Evolutionary conservation across 1,284 basidiomycete species (phyloP).

Genomic region (Rhodotorula sp.): DNA sequence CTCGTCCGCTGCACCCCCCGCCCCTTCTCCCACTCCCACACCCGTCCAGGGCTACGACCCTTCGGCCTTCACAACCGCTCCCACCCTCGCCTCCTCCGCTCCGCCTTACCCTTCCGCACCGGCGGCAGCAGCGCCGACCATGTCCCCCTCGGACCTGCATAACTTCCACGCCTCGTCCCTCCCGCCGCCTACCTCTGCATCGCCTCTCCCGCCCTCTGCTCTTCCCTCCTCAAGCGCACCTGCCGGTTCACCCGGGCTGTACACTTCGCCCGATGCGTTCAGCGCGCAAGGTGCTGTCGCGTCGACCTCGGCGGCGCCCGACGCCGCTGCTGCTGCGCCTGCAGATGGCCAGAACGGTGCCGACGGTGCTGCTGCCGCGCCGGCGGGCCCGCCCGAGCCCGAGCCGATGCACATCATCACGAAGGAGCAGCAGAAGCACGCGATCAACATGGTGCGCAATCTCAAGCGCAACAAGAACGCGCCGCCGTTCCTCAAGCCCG

Average conservation of each 20-base stretch:
- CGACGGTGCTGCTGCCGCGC: background rate
- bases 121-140: slow-evolving; percentile 26
- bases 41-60: slow-evolving; percentile 24
- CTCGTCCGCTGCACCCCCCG: background rate
- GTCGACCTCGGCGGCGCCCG: slow-evolving; percentile 9
- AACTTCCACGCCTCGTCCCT: background rate
- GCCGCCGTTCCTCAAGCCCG: slow-evolving; percentile 77
- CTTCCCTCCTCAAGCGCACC: background rate
- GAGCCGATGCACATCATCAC: slow-evolving; percentile 39
- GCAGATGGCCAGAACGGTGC: background rate
- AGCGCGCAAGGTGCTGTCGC: slow-evolving; percentile 3
- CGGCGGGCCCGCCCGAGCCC: slow-evolving; percentile 6
- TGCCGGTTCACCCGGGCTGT: background rate
- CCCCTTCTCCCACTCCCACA: slow-evolving; percentile 6
- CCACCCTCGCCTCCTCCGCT: slow-evolving; percentile 16
- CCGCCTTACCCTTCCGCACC: slow-evolving; percentile 2
- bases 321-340: background rate
- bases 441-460: slow-evolving; percentile 72
- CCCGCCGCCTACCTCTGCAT: slow-evolving; percentile 2
- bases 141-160: slow-evolving; percentile 34
- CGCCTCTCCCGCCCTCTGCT: background rate
- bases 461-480: slow-evolving; percentile 88
- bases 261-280: slow-evolving; percentile 9
- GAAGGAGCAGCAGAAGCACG: slow-evolving; percentile 73
- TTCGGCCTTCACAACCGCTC: slow-evolving; percentile 20